Percentiles rank a stretch among this genome's conserved stretches.
These are phyloP conservation scores for Diaporthe sp. DNA, from an alignment of 2,329 filamentous ascomycete genomes.

Conservation along the genomic window DNA sequence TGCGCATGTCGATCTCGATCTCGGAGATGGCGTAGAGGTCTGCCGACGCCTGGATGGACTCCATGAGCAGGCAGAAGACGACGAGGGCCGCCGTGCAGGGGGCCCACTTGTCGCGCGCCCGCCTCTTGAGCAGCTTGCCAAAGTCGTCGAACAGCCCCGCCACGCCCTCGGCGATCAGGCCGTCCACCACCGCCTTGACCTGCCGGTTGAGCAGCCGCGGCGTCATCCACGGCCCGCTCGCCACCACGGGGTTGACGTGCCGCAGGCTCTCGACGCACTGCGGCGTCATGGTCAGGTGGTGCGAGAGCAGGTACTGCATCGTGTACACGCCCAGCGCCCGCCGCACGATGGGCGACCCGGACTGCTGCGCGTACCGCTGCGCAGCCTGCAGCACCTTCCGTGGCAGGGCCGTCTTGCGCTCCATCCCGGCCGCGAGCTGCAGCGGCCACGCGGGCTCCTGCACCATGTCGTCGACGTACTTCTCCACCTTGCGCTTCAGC, in stretches of 20 bases:
- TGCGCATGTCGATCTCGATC: slow-evolving; percentile 59
- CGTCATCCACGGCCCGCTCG: slow-evolving; percentile 58
- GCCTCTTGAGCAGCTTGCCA: slow-evolving; percentile 64
- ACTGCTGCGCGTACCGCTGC: slow-evolving; percentile 57
- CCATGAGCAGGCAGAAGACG: slow-evolving; percentile 68
- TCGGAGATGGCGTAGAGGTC: slow-evolving; percentile 63
- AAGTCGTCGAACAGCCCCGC: slow-evolving; percentile 63
- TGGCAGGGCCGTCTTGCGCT: slow-evolving; percentile 56
- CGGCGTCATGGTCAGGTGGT: slow-evolving; percentile 63
- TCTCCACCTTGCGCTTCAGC: slow-evolving; percentile 56
- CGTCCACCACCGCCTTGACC: slow-evolving; percentile 66
- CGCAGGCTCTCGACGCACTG: slow-evolving; percentile 54
- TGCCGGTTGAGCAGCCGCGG: slow-evolving; percentile 66
- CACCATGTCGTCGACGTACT: slow-evolving; percentile 60
- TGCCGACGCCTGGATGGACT: slow-evolving; percentile 63
- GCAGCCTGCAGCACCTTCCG: slow-evolving; percentile 58
- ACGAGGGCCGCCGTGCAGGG: slow-evolving; percentile 67
- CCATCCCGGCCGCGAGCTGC: slow-evolving; percentile 59
- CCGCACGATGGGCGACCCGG: slow-evolving; percentile 62
- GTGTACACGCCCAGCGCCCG: slow-evolving; percentile 64
- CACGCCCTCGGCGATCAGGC: slow-evolving; percentile 63
- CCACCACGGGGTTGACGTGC: slow-evolving; percentile 54
- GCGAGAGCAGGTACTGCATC: slow-evolving; percentile 67
- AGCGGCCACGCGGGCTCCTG: slow-evolving; percentile 59
- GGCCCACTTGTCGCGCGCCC: slow-evolving; percentile 62